Evolutionary conservation across 176 grass and related monocot genomes (phyloP).

Genomic region (Areca catechu): DNA sequence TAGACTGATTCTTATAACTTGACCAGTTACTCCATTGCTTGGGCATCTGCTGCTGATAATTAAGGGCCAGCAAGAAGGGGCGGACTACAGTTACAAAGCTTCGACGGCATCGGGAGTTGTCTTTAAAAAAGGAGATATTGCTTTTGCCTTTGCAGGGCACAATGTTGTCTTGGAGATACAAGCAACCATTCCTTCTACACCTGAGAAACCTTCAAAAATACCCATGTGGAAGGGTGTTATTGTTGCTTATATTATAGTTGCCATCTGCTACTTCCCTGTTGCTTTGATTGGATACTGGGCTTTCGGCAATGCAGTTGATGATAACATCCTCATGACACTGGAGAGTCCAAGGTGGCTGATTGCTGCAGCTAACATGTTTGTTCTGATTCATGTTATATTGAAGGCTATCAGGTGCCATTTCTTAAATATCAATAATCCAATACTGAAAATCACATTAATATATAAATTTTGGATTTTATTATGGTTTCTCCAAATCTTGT

Average conservation of each 20-base stretch:
- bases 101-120: constrained; percentile 3
- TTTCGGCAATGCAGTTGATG: constrained; percentile 8
- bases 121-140: constrained; percentile 46
- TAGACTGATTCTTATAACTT: not conserved
- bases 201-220: not conserved
- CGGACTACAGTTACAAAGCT: constrained; percentile 34
- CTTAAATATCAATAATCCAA: too few relatives aligned
- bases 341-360: constrained; percentile 61
- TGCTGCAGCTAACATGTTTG: constrained; percentile 47
- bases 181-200: not conserved
- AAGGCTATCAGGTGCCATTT: constrained; percentile 51
- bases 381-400: constrained; percentile 61
- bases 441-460: too few relatives aligned
- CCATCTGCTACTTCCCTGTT: not conserved
- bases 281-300: not conserved
- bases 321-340: constrained; percentile 67
- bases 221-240: too few relatives aligned
- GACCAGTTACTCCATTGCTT: constrained; percentile 53
- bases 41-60: constrained; percentile 28
- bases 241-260: not conserved
- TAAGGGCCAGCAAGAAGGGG: constrained; percentile 18
- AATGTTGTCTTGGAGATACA: not conserved
- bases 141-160: constrained; percentile 24
- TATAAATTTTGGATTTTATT: too few relatives aligned
- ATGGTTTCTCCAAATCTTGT: too few relatives aligned